Conservation (phyloP, 2,329 filamentous ascomycete species). For the Pseudogymnoascus sp. region DNA sequence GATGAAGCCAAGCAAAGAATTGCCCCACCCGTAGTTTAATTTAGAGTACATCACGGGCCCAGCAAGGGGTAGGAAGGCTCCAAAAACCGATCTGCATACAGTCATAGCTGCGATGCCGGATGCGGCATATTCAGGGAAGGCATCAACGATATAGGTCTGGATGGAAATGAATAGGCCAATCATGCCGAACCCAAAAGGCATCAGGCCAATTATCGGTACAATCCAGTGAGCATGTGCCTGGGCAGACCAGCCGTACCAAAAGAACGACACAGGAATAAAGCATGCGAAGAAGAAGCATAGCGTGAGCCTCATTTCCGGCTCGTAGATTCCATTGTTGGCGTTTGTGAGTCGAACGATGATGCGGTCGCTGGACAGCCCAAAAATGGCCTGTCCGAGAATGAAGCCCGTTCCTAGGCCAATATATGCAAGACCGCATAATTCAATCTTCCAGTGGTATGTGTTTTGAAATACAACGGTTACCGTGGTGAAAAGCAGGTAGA, state of each 20-base stretch:
- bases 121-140: constrained; percentile 33
- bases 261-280: constrained; percentile 41
- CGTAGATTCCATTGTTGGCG: constrained; percentile 30
- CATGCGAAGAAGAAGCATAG: too few relatives aligned
- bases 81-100: constrained; percentile 29
- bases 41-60: constrained; percentile 27
- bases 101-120: constrained; percentile 33
- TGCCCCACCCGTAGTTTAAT: constrained; percentile 30
- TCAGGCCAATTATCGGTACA: constrained; percentile 48
- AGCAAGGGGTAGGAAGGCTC: constrained; percentile 32
- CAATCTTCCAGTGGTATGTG: too few relatives aligned
- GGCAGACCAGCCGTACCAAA: constrained; percentile 43
- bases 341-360: too few relatives aligned
- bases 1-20: constrained; percentile 28
- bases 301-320: constrained; percentile 37
- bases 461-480: too few relatives aligned
- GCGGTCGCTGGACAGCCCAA: too few relatives aligned
- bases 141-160: constrained; percentile 30
- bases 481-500: too few relatives aligned
- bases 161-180: not conserved
- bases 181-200: constrained; percentile 38
- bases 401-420: too few relatives aligned
- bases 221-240: constrained; percentile 41
- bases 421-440: too few relatives aligned
- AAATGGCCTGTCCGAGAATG: too few relatives aligned